phyloP scores from a whole-genome alignment of 495 filamentous ascomycete genomes.

The Bombardia bombarda region DNA sequence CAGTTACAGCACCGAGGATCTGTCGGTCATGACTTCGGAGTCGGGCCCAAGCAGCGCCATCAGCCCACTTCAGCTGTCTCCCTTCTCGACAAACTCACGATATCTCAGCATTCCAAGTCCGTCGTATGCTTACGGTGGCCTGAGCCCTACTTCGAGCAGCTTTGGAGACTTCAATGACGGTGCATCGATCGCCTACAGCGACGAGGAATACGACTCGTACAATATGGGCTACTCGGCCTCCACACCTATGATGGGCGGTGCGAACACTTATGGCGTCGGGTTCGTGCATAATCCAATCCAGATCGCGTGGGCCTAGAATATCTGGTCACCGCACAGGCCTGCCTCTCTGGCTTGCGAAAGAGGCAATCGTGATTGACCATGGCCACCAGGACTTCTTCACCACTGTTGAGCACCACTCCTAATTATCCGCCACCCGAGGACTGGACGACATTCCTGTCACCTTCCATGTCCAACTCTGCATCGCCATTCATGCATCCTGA shows the following conservation, averaged over 20 bases:
- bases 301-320: slow-evolving; percentile 42
- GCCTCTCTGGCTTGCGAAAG: slow-evolving; percentile 24
- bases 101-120: slow-evolving; percentile 51
- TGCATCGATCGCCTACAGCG: slow-evolving; percentile 45
- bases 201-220: slow-evolving; percentile 39
- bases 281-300: slow-evolving; percentile 49
- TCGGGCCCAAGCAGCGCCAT: slow-evolving; percentile 30
- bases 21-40: slow-evolving; percentile 35
- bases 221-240: slow-evolving; percentile 30
- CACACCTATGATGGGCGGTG: slow-evolving; percentile 29
- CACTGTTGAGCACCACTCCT: slow-evolving; percentile 26
- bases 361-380: slow-evolving; percentile 40
- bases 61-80: slow-evolving; percentile 43
- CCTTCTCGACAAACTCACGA: slow-evolving; percentile 36
- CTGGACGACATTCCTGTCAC: slow-evolving; percentile 12
- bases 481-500: slow-evolving; percentile 34
- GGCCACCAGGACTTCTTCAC: slow-evolving; percentile 35
- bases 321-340: slow-evolving; percentile 26
- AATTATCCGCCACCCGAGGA: slow-evolving; percentile 28
- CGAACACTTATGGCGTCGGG: slow-evolving; percentile 44
- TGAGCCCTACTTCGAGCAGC: slow-evolving; percentile 47
- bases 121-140: slow-evolving; percentile 42
- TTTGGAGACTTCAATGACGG: slow-evolving; percentile 45
- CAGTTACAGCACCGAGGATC: slow-evolving; percentile 49
- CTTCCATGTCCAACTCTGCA: slow-evolving; percentile 14